Percentiles rank a stretch among this genome's conserved stretches.
phyloP scores from a whole-genome alignment of 495 filamentous ascomycete species.

The Copromyces sp. region DNA sequence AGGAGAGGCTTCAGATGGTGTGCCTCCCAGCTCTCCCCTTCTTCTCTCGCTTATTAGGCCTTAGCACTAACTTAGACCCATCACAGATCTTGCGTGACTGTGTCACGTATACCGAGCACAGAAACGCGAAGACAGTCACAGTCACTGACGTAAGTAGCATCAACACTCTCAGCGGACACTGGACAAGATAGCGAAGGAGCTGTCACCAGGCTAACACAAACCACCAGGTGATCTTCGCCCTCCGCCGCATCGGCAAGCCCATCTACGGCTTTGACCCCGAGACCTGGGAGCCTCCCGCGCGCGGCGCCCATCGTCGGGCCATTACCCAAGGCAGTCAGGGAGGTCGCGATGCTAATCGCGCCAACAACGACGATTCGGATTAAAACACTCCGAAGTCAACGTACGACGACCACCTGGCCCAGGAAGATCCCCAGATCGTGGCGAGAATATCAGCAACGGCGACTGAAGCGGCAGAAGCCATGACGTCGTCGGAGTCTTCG shows the following conservation, averaged over 20 bases:
- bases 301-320: not conserved
- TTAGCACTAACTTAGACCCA: slow-evolving; percentile 12
- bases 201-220: not conserved
- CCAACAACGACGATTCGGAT: not conserved
- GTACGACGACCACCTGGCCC: not conserved
- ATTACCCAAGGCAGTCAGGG: not conserved
- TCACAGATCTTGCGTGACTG: slow-evolving; percentile 44
- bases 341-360: not conserved
- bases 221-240: slow-evolving; percentile 51
- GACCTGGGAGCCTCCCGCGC: not conserved
- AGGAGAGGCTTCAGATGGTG: slow-evolving; percentile 44
- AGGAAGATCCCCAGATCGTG: not conserved
- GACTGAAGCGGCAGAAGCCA: not conserved
- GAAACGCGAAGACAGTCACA: slow-evolving; percentile 48
- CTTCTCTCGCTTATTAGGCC: not conserved
- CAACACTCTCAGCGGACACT: not conserved
- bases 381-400: not conserved
- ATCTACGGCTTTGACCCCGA: slow-evolving; percentile 43
- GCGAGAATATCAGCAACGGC: not conserved
- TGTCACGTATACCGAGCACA: slow-evolving; percentile 42
- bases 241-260: slow-evolving; percentile 37
- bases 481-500: not conserved
- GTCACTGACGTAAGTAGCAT: slow-evolving; percentile 47
- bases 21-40: not conserved
- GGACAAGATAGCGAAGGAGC: not conserved